Base-by-base conservation (phyloP, 1,139 yeast genomes). In the Yamadazyma siamensis region DNA sequence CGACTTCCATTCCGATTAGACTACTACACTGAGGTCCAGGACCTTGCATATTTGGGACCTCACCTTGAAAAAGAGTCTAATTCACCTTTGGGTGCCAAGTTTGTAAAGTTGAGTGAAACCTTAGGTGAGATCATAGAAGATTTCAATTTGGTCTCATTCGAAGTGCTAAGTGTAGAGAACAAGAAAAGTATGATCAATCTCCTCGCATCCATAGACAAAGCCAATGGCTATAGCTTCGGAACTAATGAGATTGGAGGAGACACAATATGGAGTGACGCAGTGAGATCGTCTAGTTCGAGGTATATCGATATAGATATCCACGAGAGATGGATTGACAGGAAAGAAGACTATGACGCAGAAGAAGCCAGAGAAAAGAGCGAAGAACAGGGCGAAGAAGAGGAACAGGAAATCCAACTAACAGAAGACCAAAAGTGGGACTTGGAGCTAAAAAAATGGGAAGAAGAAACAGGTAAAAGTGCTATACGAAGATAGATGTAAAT, bases 161-260 rank as follows among this genome's bases (percentile, higher is more conserved):
- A 88, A 47, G 98, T 91, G 2, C 60, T 94, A 23, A 77, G 95
- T 0, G 85, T 94, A 4, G 98, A 94, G 49, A 94, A 91, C 54
- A 89, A 89, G 50, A 77, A 80, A 41, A 79, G 94, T 21, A 91
- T 94, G 98, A 88, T 91, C 21, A 72, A 80, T 32, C 56, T 94
- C 21, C 67, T 91, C 32, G 71, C 83, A 11, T 66, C 77, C 1
- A 76, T 94, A 10, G 99, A 94, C 52, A 87, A 84, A 51, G 94
- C 96, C 2, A 85, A 81, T 44, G 99, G 99, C 0, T 94, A 94
- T 52, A 73, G 85, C 44, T 88, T 86, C 62, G 99, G 99, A 0
- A 64, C 88, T 3, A 83, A 88, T 20, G 99, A 94, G 46, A 70
- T 89, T 10, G 96, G 96, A 3, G 97, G 97, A 12, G 99, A 94